Evolutionary conservation across 805 yeast genomes (phyloP).

Genomic region (Lachancea lanzarotensis): DNA sequence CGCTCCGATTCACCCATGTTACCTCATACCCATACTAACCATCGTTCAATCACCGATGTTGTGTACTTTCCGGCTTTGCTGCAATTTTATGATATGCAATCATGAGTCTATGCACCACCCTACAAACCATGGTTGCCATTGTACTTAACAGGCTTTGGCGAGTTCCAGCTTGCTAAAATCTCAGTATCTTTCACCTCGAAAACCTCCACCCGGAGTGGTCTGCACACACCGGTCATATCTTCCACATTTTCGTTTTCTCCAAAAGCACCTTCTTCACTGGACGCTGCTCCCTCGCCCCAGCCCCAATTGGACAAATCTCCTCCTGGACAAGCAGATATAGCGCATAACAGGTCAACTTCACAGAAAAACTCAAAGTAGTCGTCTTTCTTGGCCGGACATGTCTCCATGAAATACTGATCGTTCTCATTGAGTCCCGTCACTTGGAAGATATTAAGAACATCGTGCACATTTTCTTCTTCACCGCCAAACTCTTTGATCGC

Average conservation of each 20-base stretch:
- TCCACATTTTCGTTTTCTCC: slow-evolving; percentile 33
- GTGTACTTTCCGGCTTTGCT: no score
- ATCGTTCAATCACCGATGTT: no score
- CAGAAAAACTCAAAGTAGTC: slow-evolving; percentile 65
- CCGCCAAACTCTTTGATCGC: slow-evolving; percentile 55
- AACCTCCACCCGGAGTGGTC: slow-evolving; percentile 59
- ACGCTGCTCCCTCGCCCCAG: slow-evolving; percentile 51
- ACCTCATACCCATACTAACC: no score
- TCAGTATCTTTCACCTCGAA: slow-evolving; percentile 42
- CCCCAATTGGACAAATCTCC: slow-evolving; percentile 65
- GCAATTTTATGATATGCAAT: no score
- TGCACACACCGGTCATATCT: slow-evolving; percentile 55
- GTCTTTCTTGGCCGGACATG: slow-evolving; percentile 53
- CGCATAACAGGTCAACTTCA: slow-evolving; percentile 57
- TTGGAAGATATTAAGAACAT: slow-evolving; percentile 63
- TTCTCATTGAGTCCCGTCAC: slow-evolving; percentile 59
- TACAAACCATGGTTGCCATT: slow-evolving; percentile 49
- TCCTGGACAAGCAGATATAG: slow-evolving; percentile 64
- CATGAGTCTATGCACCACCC: no score
- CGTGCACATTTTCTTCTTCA: slow-evolving; percentile 62
- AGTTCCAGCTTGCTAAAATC: slow-evolving; percentile 43
- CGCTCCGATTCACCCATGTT: no score
- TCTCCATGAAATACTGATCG: slow-evolving; percentile 65
- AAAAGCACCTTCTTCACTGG: no score
- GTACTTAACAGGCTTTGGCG: slow-evolving; percentile 46